A percentile compares a stretch with the other conserved stretches of the same genome.
These are phyloP conservation scores for Chlorella sp. DNA, from an alignment of 139 green algal species.

Conservation along the genomic window DNA sequence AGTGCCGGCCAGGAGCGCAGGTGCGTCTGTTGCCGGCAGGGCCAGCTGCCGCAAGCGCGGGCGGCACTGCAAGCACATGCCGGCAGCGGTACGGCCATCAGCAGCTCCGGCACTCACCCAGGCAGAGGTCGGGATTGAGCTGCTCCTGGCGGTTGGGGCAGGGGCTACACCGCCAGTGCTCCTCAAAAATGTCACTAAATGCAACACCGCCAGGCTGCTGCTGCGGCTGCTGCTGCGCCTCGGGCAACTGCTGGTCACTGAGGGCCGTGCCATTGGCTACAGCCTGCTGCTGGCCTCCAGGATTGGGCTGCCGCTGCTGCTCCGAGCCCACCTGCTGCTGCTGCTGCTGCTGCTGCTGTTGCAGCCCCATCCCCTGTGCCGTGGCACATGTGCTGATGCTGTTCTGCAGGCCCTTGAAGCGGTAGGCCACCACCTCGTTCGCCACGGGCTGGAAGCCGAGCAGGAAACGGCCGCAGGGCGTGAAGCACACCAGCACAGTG, in stretches of 20 bases:
- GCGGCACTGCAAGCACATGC: neutral
- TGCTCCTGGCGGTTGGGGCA: constrained; percentile 24
- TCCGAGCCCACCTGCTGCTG: neutral
- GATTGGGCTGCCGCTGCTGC: neutral
- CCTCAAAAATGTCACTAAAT: constrained; percentile 41
- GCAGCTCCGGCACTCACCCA: constrained; percentile 6
- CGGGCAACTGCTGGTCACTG: neutral
- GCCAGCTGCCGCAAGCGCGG: neutral
- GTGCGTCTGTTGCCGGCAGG: neutral
- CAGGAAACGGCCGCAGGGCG: constrained; percentile 42
- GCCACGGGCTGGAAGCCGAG: constrained; percentile 30
- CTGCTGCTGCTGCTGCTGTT: neutral
- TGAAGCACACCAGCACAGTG: constrained; percentile 33
- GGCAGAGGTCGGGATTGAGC: constrained; percentile 24
- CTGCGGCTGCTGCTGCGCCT: neutral
- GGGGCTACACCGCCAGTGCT: constrained; percentile 11
- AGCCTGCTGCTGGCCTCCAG: neutral
- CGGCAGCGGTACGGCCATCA: too few species aligned
- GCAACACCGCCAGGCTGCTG: neutral
- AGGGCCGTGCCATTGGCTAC: too few species aligned
- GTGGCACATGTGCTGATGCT: neutral
- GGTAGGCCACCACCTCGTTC: constrained; percentile 33
- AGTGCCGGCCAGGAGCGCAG: too few species aligned
- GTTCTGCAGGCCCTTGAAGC: constrained; percentile 33
- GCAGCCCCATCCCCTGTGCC: neutral